phyloP scores from a whole-genome alignment of 306 rosid genomes.

The Trifolium repens region DNA sequence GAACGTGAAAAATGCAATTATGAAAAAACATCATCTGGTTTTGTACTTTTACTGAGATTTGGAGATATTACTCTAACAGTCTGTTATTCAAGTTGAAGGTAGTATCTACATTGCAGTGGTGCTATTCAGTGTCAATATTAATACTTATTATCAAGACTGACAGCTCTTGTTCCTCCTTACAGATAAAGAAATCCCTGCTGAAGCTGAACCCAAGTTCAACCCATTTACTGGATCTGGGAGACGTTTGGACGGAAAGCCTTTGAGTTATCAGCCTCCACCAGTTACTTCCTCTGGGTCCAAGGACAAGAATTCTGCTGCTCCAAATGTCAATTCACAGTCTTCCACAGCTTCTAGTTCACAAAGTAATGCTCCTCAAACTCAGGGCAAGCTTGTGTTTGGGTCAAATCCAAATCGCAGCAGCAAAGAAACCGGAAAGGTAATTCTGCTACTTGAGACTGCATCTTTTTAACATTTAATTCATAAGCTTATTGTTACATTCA shows the following conservation, averaged over 20 bases:
- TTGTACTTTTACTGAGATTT: too few species aligned
- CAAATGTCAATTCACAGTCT: constrained; percentile 54
- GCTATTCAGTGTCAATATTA: too few species aligned
- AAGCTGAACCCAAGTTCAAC: constrained; percentile 76
- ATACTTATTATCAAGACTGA: constrained; percentile 34
- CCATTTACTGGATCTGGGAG: constrained; percentile 90
- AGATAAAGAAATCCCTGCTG: constrained; percentile 72
- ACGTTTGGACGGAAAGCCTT: constrained; percentile 93
- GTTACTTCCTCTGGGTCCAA: constrained; percentile 57
- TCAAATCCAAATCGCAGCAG: constrained; percentile 64
- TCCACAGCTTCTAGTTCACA: constrained; percentile 75
- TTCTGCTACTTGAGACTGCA: background rate
- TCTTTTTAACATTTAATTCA: background rate
- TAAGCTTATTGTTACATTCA: constrained; percentile 5
- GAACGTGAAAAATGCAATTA: too few species aligned
- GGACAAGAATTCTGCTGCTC: constrained; percentile 55
- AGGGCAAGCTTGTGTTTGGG: constrained; percentile 95
- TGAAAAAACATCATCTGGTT: too few species aligned
- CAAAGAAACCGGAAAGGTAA: constrained; percentile 72
- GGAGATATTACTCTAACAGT: too few species aligned
- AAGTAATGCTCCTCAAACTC: constrained; percentile 63
- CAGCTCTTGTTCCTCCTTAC: constrained; percentile 38
- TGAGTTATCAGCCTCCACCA: constrained; percentile 57
- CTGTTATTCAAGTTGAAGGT: too few species aligned
- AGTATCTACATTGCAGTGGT: background rate